Base-by-base conservation (phyloP, 2,329 filamentous ascomycete species). In the Dothistroma septosporum region DNA sequence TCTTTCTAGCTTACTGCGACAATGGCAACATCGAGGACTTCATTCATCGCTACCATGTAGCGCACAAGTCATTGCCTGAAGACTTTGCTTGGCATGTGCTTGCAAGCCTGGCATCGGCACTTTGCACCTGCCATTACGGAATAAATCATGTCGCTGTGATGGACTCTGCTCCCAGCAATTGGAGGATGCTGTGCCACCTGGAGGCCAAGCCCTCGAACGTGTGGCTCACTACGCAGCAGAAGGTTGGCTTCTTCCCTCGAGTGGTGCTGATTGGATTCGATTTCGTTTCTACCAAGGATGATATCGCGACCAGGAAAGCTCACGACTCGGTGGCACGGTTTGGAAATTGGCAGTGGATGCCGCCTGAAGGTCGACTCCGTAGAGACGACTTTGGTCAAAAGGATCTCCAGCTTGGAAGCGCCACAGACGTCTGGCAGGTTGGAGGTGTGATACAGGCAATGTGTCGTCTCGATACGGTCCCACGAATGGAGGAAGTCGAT, bases 51-150 rank as follows among this genome's bases (percentile, higher is more conserved):
- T 55, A 54, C 32, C 52, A 41, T 7, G 12, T 6, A 10, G 57
- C 61, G 41, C n/a, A 33, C 2, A 55, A 50, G 31, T 12, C 12
- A 6, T 44, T 55, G 11, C 49, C 53, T 1, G 66, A 68, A 46
- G 14, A 21, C 1, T 62, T 61, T 37, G 49, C 61, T 10, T 68
- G 66, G 66, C 61, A 65, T 58, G 47, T 62, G 24, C 55, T 68
- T 9, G 56, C 54, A 6, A 50, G 62, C 16, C 16, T 68, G 12
- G 48, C 54, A 3, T 57, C 55, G 21, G 66, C 65, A 2, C 56
- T 69, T 7, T 46, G 19, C 37, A 61, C 64, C 33, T 54, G 54
- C 88, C 67, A 69, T 50, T 60, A 64, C 35, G 67, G 67, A 10
- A 28, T 62, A 41, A 41, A 53, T 28, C 28, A 24, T 28, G 47